Conservation (phyloP, 495 filamentous ascomycete species). For the Darksidea phi region DNA sequence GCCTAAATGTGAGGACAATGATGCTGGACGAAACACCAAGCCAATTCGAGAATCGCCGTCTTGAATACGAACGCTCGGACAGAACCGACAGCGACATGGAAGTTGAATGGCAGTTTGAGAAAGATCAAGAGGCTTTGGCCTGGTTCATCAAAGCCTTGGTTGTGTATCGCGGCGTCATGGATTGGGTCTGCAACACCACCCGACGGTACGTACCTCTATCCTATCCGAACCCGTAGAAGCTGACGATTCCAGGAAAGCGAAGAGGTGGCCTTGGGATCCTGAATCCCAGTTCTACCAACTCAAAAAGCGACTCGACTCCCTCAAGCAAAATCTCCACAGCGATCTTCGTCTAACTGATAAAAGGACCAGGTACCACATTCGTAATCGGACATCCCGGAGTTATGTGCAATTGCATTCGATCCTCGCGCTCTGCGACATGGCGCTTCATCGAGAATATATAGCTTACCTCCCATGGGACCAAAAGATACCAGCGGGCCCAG, state of each 20-base stretch:
- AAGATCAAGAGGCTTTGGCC: conserved; percentile 62
- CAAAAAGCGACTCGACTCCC: too few species aligned
- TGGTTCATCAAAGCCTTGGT: conserved; percentile 76
- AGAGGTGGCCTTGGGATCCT: conserved; percentile 35
- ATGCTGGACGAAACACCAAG: conserved; percentile 39
- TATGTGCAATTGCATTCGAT: conserved; percentile 79
- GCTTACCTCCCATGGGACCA: conserved; percentile 77
- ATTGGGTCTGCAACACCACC: conserved; percentile 72
- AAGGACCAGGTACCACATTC: conserved; percentile 81
- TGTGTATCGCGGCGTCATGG: conserved; percentile 74
- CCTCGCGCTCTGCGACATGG: conserved; percentile 72
- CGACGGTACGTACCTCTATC: conserved; percentile 49
- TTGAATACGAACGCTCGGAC: conserved; percentile 30
- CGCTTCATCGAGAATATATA: conserved; percentile 77
- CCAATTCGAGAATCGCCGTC: conserved; percentile 19
- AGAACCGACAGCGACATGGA: conserved; percentile 48
- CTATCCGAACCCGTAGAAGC: not conserved
- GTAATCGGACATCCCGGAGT: conserved; percentile 67
- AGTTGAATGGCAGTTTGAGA: conserved; percentile 40
- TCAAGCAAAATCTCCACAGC: conserved; percentile 65
- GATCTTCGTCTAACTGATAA: conserved; percentile 68
- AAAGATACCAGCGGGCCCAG: conserved; percentile 64
- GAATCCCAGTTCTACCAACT: conserved; percentile 53
- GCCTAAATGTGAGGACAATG: conserved; percentile 57
- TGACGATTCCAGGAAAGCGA: too few species aligned